Conservation (phyloP, 257 asterid species). For the Salvia rosmarinus region DNA sequence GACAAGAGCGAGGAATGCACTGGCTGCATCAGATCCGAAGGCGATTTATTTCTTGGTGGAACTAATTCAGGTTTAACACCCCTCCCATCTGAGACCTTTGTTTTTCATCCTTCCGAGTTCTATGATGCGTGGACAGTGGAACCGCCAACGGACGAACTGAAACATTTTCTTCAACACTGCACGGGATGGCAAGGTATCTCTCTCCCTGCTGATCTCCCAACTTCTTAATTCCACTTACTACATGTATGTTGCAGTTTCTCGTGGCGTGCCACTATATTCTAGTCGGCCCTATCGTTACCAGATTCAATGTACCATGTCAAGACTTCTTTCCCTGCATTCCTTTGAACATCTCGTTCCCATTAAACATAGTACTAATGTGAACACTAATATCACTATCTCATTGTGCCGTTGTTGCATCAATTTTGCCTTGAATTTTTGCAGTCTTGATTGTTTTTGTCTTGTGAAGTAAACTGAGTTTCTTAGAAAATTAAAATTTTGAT, state of each 20-base stretch:
- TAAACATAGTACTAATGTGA: constrained; percentile 11
- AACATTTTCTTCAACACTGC: constrained; percentile 71
- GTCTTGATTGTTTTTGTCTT: constrained; percentile 27
- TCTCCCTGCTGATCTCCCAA: constrained; percentile 46
- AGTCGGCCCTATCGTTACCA: not conserved
- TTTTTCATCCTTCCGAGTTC: constrained; percentile 74
- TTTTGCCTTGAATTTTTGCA: not conserved
- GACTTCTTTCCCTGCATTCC: not conserved
- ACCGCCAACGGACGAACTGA: constrained; percentile 65
- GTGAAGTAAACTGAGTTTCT: constrained; percentile 6
- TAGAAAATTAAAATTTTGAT: not conserved
- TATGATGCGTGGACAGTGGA: constrained; percentile 79
- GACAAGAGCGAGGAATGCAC: constrained; percentile 64
- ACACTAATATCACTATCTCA: constrained; percentile 18
- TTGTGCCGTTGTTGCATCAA: not conserved
- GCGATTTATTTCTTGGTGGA: constrained; percentile 65
- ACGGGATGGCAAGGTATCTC: constrained; percentile 72
- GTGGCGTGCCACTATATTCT: not conserved
- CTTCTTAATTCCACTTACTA: constrained; percentile 20
- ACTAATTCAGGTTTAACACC: constrained; percentile 58
- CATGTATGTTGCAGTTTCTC: not conserved
- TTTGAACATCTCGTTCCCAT: not conserved
- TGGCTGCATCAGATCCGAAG: constrained; percentile 79
- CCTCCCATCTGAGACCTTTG: constrained; percentile 43
- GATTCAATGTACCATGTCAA: not conserved